Evolutionary conservation across 805 yeast species (phyloP).

Genomic region (Candida corydali): DNA sequence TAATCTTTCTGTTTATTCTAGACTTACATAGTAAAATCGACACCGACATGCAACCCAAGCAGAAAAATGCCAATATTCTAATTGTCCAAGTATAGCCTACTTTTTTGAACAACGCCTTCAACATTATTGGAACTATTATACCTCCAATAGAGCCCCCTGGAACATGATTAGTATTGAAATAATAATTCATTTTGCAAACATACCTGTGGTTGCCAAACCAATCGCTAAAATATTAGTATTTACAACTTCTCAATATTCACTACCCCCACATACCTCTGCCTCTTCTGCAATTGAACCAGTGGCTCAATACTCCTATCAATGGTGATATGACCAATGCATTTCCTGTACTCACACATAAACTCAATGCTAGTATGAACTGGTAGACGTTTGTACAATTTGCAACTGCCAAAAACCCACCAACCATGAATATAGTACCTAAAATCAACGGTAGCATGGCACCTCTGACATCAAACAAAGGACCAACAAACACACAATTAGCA

Average conservation of each 20-base stretch:
- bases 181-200: too few relatives aligned
- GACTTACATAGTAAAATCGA: slow-evolving; percentile 26
- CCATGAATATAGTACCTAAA: slow-evolving; percentile 39
- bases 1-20: slow-evolving; percentile 15
- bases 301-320: slow-evolving; percentile 55
- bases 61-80: slow-evolving; percentile 39
- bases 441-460: slow-evolving; percentile 51
- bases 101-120: slow-evolving; percentile 39
- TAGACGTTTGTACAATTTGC: slow-evolving; percentile 49
- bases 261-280: slow-evolving; percentile 41
- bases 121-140: slow-evolving; percentile 52
- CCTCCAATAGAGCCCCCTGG: slow-evolving; percentile 63
- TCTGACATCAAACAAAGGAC: slow-evolving; percentile 58
- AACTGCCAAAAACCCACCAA: slow-evolving; percentile 50
- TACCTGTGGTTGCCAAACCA: slow-evolving; percentile 55
- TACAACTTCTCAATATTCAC: too few relatives aligned
- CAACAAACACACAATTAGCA: slow-evolving; percentile 37
- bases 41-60: slow-evolving; percentile 21
- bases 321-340: slow-evolving; percentile 60
- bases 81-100: slow-evolving; percentile 64
- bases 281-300: slow-evolving; percentile 59
- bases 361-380: slow-evolving; percentile 55
- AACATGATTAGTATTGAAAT: too few relatives aligned
- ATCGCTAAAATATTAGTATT: too few relatives aligned
- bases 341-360: slow-evolving; percentile 49